phyloP scores from a whole-genome alignment of 2,329 filamentous ascomycete genomes.

The Pyricularia pennisetigena region DNA sequence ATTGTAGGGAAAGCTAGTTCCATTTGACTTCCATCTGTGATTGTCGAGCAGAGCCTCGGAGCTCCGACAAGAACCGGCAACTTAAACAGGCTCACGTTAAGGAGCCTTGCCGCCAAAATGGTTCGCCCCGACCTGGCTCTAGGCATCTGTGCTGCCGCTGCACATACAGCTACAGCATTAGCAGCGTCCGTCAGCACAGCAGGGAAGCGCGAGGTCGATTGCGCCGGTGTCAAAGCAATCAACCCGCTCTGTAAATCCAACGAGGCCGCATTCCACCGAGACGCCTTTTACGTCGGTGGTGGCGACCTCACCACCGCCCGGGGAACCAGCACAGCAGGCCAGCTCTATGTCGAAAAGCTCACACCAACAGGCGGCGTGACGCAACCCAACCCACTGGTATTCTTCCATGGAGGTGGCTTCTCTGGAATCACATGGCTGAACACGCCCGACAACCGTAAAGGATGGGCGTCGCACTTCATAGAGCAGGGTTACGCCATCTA shows the following conservation, averaged over 20 bases:
- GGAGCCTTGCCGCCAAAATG: background rate
- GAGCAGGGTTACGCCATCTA: conserved; percentile 30
- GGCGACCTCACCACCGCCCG: background rate
- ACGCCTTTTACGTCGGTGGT: background rate
- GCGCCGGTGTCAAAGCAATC: background rate
- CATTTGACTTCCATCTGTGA: background rate
- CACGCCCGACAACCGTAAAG: conserved; percentile 33
- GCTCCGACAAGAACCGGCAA: background rate
- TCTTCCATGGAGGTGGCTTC: background rate
- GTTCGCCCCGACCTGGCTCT: background rate
- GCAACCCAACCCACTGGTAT: background rate
- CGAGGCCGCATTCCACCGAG: background rate
- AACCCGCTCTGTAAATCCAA: background rate
- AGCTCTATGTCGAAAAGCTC: background rate
- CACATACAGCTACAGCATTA: background rate
- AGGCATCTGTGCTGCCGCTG: background rate
- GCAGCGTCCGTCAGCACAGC: background rate
- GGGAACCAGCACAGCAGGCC: background rate
- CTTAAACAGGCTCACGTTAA: background rate
- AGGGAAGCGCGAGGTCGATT: background rate
- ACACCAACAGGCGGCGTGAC: background rate
- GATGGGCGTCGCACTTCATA: conserved; percentile 38
- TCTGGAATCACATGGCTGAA: conserved; percentile 11
- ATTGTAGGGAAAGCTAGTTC: background rate
- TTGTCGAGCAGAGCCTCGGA: background rate